Conservation (phyloP, 345 rosid genomes). For the Bruguiera gymnorhiza region DNA sequence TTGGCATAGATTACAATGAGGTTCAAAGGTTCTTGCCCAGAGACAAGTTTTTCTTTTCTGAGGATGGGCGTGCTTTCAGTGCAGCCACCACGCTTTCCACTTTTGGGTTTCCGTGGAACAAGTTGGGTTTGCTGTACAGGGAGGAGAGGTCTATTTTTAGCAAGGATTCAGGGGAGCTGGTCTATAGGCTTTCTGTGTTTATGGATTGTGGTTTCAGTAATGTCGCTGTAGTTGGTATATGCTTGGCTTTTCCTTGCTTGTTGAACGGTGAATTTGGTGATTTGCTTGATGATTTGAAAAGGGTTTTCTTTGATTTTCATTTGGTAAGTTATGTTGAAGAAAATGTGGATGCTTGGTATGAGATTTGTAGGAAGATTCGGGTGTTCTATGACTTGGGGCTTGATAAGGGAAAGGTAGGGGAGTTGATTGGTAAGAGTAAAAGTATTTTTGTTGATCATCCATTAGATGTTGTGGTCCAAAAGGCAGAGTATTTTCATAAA, state of each 20-base stretch:
- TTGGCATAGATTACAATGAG: conserved; percentile 57
- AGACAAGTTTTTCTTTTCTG: conserved; percentile 54
- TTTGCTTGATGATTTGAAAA: conserved; percentile 49
- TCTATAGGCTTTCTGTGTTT: conserved; percentile 30
- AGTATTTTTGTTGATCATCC: conserved; percentile 38
- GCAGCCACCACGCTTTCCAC: conserved; percentile 46
- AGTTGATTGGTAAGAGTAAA: conserved; percentile 41
- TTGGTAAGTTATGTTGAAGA: conserved; percentile 33
- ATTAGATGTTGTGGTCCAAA: conserved; percentile 36
- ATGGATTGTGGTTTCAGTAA: conserved; percentile 40
- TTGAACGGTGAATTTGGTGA: conserved; percentile 35
- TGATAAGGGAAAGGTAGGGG: conserved; percentile 45
- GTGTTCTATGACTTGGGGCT: conserved; percentile 49
- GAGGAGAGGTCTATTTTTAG: conserved; percentile 50
- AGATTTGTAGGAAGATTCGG: conserved; percentile 40
- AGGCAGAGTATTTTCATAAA: conserved; percentile 43
- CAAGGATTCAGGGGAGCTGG: conserved; percentile 36
- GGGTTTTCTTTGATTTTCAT: conserved; percentile 40
- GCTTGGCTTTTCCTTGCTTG: conserved; percentile 54
- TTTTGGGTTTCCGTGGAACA: conserved; percentile 77
- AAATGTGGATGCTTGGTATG: conserved; percentile 51
- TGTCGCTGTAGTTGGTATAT: conserved; percentile 43
- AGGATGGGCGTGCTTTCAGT: conserved; percentile 42
- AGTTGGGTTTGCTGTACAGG: conserved; percentile 50
- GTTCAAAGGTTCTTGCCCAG: conserved; percentile 37